These are phyloP conservation scores for Phytophthora megakarya DNA, from an alignment of 352 stramenopile species.

Conservation along the genomic window DNA sequence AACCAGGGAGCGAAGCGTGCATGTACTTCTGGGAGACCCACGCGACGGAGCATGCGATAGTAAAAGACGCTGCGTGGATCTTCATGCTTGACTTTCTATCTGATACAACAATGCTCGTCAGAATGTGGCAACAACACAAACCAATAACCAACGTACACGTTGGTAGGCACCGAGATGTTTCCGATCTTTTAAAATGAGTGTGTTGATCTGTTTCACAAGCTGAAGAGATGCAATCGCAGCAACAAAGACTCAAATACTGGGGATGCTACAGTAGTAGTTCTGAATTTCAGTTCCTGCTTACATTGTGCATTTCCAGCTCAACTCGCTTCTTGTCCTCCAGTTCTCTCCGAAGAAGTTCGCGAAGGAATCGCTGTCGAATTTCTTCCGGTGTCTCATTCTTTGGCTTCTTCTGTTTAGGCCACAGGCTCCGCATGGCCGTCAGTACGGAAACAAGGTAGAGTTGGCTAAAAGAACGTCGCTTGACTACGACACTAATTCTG, in stretches of 20 bases:
- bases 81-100: slow-evolving; percentile 66
- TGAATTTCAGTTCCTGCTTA: slow-evolving; percentile 14
- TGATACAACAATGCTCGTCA: neutral
- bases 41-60: slow-evolving; percentile 75
- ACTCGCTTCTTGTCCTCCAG: slow-evolving; percentile 41
- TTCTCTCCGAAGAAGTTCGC: slow-evolving; percentile 46
- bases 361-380: slow-evolving; percentile 44
- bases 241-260: neutral
- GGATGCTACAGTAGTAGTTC: too few species aligned
- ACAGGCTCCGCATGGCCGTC: slow-evolving; percentile 5
- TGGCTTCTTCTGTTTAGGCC: slow-evolving; percentile 29
- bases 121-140: neutral
- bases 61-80: slow-evolving; percentile 75
- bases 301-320: slow-evolving; percentile 50
- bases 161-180: slow-evolving; percentile 54
- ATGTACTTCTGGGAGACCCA: slow-evolving; percentile 72
- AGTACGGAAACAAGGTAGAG: too few species aligned
- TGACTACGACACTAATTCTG: neutral
- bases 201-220: slow-evolving; percentile 76
- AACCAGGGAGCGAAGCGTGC: slow-evolving; percentile 80
- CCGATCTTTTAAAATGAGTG: slow-evolving; percentile 63
- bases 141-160: slow-evolving; percentile 37
- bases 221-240: slow-evolving; percentile 14
- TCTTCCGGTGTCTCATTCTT: slow-evolving; percentile 45
- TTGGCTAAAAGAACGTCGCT: neutral